phyloP scores from a whole-genome alignment of 2,329 filamentous ascomycete species.

The Stromatinia cepivora region DNA sequence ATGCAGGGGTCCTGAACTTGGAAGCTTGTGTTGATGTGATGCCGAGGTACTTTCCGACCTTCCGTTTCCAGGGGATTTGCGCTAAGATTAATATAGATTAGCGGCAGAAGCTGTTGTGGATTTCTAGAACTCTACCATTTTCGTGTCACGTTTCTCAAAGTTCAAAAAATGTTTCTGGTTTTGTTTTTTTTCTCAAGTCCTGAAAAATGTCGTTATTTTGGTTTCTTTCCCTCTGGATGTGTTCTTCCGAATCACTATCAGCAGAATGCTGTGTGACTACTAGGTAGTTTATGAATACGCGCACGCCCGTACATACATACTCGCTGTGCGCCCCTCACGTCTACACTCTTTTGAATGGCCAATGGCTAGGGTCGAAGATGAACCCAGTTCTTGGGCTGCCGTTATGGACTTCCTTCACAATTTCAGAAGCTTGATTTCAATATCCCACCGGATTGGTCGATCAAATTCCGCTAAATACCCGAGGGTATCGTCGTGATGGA shows the following conservation, averaged over 20 bases:
- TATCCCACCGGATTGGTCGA: not conserved
- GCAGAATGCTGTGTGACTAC: not conserved
- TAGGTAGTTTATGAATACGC: not conserved
- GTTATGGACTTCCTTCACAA: not conserved
- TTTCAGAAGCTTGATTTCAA: not conserved
- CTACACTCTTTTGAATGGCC: not conserved
- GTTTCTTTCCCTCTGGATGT: not conserved
- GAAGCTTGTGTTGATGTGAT: conserved; percentile 15
- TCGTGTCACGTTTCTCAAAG: not conserved
- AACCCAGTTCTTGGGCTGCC: not conserved
- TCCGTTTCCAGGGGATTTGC: not conserved
- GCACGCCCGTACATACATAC: not conserved
- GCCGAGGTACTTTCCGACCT: conserved; percentile 20
- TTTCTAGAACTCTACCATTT: conserved; percentile 12
- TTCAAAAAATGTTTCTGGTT: not conserved
- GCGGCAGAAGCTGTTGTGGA: not conserved
- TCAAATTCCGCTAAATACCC: not conserved
- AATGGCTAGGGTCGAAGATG: not conserved
- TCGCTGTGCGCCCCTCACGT: not conserved
- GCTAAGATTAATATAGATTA: not conserved
- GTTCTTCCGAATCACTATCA: not conserved
- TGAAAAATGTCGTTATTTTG: not conserved
- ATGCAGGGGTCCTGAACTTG: not conserved
- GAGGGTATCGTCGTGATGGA: not conserved
- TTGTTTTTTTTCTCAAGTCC: not conserved